These are phyloP conservation scores for Oryza australiensis DNA, from an alignment of 176 grass and related monocot species.

Conservation along the genomic window DNA sequence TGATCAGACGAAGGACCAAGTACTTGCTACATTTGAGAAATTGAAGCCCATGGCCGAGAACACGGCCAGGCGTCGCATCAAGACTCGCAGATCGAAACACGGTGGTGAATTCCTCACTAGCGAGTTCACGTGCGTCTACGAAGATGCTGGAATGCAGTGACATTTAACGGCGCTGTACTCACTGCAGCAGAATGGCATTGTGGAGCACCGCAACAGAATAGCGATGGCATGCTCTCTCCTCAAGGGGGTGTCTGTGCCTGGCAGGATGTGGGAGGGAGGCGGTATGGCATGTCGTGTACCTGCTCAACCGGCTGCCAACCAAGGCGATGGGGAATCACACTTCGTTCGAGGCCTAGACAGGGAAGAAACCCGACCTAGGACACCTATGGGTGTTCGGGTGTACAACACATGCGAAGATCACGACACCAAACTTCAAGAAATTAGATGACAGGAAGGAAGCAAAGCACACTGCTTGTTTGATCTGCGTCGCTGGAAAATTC, in stretches of 20 bases:
- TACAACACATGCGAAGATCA: background rate
- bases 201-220: too few relatives aligned
- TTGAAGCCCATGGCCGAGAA: too few relatives aligned
- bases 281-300: background rate
- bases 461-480: background rate
- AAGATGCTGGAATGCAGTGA: too few relatives aligned
- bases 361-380: background rate
- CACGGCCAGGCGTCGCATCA: too few relatives aligned
- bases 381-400: background rate
- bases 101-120: too few relatives aligned
- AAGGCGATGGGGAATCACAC: background rate
- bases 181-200: too few relatives aligned
- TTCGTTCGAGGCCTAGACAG: background rate
- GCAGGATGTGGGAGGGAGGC: background rate
- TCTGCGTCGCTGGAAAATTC: background rate
- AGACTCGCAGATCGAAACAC: too few relatives aligned
- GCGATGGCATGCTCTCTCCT: background rate
- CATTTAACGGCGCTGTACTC: too few relatives aligned
- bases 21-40: too few relatives aligned
- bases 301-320: background rate
- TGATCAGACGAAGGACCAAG: too few relatives aligned
- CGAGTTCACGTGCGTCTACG: too few relatives aligned
- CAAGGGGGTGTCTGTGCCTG: background rate
- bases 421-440: background rate
- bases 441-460: background rate